Evolutionary conservation across 495 filamentous ascomycete species (phyloP).

Genomic region (Hypoxylon lienhwacheense): DNA sequence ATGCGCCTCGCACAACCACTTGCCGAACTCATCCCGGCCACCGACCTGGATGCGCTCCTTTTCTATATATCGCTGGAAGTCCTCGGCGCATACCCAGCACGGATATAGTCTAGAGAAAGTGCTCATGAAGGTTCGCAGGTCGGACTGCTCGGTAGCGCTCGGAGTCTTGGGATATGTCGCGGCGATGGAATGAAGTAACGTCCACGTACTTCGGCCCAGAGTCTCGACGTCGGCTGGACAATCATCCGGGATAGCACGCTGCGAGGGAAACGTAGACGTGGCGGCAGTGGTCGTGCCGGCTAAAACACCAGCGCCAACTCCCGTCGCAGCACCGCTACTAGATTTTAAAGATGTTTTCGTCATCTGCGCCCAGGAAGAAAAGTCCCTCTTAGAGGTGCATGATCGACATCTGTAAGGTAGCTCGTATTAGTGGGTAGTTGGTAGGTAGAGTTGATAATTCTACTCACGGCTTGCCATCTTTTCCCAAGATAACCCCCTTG

Average conservation of each 20-base stretch:
- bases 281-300: conserved; percentile 35
- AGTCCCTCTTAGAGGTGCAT: conserved; percentile 76
- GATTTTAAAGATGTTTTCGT: conserved; percentile 63
- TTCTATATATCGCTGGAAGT: conserved; percentile 82
- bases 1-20: conserved; percentile 96
- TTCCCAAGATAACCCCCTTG: conserved; percentile 83
- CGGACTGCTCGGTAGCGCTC: conserved; percentile 63
- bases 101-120: conserved; percentile 86
- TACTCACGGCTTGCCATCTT: conserved; percentile 94
- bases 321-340: conserved; percentile 33
- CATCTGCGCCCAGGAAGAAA: conserved; percentile 60
- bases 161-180: conserved; percentile 79
- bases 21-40: conserved; percentile 74
- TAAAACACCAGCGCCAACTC: conserved; percentile 36
- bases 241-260: conserved; percentile 45
- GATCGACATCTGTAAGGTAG: conserved; percentile 70
- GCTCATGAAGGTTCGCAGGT: conserved; percentile 76
- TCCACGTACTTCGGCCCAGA: conserved; percentile 88
- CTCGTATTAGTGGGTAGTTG: conserved; percentile 22
- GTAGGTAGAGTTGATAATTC: background rate
- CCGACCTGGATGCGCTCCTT: conserved; percentile 69
- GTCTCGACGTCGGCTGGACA: conserved; percentile 82
- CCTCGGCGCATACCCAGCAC: conserved; percentile 92
- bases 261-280: conserved; percentile 33
- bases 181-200: conserved; percentile 85